These are phyloP conservation scores for Infundibulicybe gibba DNA, from an alignment of 768 basidiomycete species.

Conservation along the genomic window DNA sequence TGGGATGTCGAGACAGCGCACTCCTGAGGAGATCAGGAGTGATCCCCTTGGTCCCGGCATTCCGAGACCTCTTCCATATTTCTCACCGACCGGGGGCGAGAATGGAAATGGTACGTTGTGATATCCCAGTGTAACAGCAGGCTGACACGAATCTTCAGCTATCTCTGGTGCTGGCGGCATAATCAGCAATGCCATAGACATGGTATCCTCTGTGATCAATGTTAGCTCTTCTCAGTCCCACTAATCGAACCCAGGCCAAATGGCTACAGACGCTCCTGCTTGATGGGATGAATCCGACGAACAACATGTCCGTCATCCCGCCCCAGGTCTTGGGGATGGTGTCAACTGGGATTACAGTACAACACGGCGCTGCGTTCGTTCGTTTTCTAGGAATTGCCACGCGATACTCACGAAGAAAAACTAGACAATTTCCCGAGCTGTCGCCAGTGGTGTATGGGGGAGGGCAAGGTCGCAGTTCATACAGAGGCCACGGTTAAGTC, in stretches of 20 bases:
- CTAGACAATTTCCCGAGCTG: conserved; percentile 17
- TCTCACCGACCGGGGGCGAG: conserved; percentile 15
- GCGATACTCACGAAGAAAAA: neutral
- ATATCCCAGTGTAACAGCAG: too few species aligned
- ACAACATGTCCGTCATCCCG: conserved; percentile 24
- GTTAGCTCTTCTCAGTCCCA: neutral
- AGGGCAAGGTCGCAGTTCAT: conserved; percentile 17
- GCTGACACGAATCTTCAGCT: too few species aligned
- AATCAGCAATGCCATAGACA: conserved; percentile 21
- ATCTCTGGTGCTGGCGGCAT: conserved; percentile 25
- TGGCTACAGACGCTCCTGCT: conserved; percentile 23
- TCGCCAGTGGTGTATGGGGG: conserved; percentile 22
- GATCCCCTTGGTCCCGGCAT: conserved; percentile 8
- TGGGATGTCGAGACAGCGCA: too few species aligned
- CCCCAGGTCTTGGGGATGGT: conserved; percentile 14
- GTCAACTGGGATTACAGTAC: too few species aligned
- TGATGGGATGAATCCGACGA: conserved; percentile 19
- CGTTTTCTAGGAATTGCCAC: neutral
- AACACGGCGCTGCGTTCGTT: conserved; percentile 11
- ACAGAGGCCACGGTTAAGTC: conserved; percentile 17
- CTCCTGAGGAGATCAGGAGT: too few species aligned
- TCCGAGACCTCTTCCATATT: conserved; percentile 12
- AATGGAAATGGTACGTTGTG: conserved; percentile 20
- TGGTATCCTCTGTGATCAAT: conserved; percentile 9
- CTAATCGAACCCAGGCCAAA: too few species aligned